Percentiles rank a stretch among this genome's conserved stretches.
Conservation (phyloP, 2,329 filamentous ascomycete genomes). For the Ophiostoma angusticollis region DNA sequence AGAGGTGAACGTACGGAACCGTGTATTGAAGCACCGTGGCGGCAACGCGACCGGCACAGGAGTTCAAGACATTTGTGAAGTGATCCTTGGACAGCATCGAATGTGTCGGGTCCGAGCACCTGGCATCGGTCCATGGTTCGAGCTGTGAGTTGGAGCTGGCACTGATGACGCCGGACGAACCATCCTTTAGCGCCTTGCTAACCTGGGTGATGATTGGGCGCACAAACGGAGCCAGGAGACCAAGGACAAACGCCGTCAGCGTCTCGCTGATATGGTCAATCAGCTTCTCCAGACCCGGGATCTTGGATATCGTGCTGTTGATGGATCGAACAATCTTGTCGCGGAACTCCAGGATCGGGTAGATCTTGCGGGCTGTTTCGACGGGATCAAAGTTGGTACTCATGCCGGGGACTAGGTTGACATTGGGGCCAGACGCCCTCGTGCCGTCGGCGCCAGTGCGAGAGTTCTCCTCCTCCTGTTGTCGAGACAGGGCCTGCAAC, state of each 20-base stretch:
- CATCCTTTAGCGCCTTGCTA: slow-evolving; percentile 71
- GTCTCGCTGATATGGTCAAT: slow-evolving; percentile 91
- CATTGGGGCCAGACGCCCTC: slow-evolving; percentile 21
- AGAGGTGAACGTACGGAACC: slow-evolving; percentile 46
- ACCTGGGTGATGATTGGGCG: slow-evolving; percentile 82
- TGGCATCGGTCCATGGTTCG: slow-evolving; percentile 66
- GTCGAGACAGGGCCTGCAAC: slow-evolving; percentile 47
- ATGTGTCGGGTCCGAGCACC: slow-evolving; percentile 67
- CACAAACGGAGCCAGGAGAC: slow-evolving; percentile 81
- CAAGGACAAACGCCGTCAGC: slow-evolving; percentile 81
- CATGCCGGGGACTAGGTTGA: slow-evolving; percentile 59
- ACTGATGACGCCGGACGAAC: slow-evolving; percentile 58
- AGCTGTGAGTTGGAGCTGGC: slow-evolving; percentile 62
- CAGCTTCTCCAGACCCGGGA: slow-evolving; percentile 80
- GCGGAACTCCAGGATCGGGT: slow-evolving; percentile 85
- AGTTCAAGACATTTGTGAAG: slow-evolving; percentile 67
- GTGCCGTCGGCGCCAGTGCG: slow-evolving; percentile 11
- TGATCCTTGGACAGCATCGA: slow-evolving; percentile 77
- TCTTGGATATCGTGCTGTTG: slow-evolving; percentile 73
- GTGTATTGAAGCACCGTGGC: slow-evolving; percentile 71
- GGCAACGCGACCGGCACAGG: slow-evolving; percentile 62
- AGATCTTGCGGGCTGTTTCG: slow-evolving; percentile 69
- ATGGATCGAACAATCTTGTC: slow-evolving; percentile 88
- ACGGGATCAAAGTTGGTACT: slow-evolving; percentile 64
- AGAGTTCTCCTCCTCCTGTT: slow-evolving; percentile 48